Evolutionary conservation across 805 yeast genomes (phyloP), one percentile per base, ranked within the genome.

Genomic region (Candida montana): DNA sequence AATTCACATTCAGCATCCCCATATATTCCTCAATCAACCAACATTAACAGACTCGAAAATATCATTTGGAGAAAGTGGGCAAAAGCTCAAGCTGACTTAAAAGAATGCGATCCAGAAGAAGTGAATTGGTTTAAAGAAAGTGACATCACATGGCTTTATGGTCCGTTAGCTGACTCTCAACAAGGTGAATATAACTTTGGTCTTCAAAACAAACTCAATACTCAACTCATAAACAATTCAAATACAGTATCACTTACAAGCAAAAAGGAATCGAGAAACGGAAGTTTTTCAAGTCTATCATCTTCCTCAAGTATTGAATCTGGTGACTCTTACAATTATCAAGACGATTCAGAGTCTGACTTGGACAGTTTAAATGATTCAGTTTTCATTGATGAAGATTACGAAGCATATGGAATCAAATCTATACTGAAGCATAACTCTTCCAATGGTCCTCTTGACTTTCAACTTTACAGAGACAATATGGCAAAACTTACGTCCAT

Each of bases 21-120:
- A 35, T 64, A 40, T 41, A 69, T 52, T 52, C 71, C 48, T 41
- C 56, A 27, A 55, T 64, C 50, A 50, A 64, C 54, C 48, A 64
- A 66, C 41, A 48, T 65, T 28, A 47, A 57, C 24, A 64, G 95
- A 36, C 66, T 85, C 34, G 90, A 85, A 56, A 85, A 85, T 55
- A 91, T 96, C 13, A 73, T 86, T 37, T 91, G 97, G 97, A 74
- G 98, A 57, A 88, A 95, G 16, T 91, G 97, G 97, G 83, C 91
- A 12, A 89, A 90, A 63, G 72, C 85, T 39, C 75, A 83, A 51
- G 73, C 75, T 49, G 69, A 77, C 21, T 63, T 81, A 35, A 59
- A 67, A 23, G 69, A 77, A 11, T 78, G 88, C 9, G 74, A 88
- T 20, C 98, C 99, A 2, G 83, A 86, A 48, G 72, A 73, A 23